These are phyloP conservation scores for Debaryomyces fabryi DNA, from an alignment of 1,139 yeast species.

Conservation along the genomic window DNA sequence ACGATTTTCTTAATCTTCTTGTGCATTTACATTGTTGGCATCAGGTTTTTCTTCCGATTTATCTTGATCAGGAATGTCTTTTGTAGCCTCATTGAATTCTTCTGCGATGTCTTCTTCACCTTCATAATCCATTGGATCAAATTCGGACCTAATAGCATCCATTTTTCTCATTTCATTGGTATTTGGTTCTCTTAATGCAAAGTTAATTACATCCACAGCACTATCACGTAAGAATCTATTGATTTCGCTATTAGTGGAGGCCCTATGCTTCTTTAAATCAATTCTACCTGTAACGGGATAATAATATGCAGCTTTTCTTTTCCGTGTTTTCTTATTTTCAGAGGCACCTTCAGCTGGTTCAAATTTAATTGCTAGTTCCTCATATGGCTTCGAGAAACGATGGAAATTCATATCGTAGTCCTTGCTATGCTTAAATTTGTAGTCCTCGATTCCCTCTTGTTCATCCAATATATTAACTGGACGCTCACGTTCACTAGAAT, in stretches of 20 bases:
- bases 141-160: slow-evolving; percentile 68
- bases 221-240: slow-evolving; percentile 54
- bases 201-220: slow-evolving; percentile 57
- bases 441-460: slow-evolving; percentile 41
- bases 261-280: slow-evolving; percentile 83
- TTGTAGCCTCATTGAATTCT: slow-evolving; percentile 9
- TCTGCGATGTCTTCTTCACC: slow-evolving; percentile 16
- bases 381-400: slow-evolving; percentile 46
- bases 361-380: slow-evolving; percentile 48
- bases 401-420: slow-evolving; percentile 80
- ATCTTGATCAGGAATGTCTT: slow-evolving; percentile 1
- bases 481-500: slow-evolving; percentile 53
- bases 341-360: slow-evolving; percentile 58
- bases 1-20: slow-evolving; percentile 8
- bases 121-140: slow-evolving; percentile 60
- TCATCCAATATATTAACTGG: slow-evolving; percentile 46
- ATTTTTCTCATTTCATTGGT: slow-evolving; percentile 67
- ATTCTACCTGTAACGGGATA: slow-evolving; percentile 79
- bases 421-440: slow-evolving; percentile 63
- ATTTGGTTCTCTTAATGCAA: slow-evolving; percentile 71
- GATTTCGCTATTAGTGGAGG: slow-evolving; percentile 47
- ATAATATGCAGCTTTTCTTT: slow-evolving; percentile 66
- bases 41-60: slow-evolving; percentile 5
- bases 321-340: slow-evolving; percentile 31
- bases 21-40: not conserved